Base-by-base conservation (phyloP, 257 asterid species). In the Solanum sitiens region DNA sequence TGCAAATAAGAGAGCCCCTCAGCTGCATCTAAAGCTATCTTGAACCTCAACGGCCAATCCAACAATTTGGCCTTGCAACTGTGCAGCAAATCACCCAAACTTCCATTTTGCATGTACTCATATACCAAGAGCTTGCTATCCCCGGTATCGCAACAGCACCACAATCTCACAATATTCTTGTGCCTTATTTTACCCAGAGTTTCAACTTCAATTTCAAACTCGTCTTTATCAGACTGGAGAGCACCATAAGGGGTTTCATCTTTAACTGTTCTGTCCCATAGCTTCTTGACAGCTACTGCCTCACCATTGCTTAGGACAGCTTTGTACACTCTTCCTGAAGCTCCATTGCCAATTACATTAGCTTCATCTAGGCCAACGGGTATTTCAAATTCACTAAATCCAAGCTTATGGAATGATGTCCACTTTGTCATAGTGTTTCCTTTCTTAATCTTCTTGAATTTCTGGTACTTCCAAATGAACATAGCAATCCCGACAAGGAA, bases 1-100 rank as follows among this genome's bases (percentile, higher is more conserved):
- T 96, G 99, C 93, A 96, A 88, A 86, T 96, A 96, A 4, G 98
- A 95, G 14, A 96, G 91, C 23, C 98, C 99, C 90, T 96, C 97
- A 1, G 98, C 99, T 27, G 98, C 92, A 92, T 95, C 97, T 91
- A 92, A 87, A 2, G 92, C 98, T 44, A 96, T 94, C 89, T 47
- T 91, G 84, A 92, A 93, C 93, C 99, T 93, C 50, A 87, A 91
- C 1, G 91, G 93, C 98, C 98, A 95, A 87, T 93, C 94, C 82
- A 96, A 89, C 85, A 83, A 86, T 56, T 75, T 87, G 20, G 93
- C 88, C 88, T 91, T 91, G 65, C 84, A 80, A 65, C 92, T 76
- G 77, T 94, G 98, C 88, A 96, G 87, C 89, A 93, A 87, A 91
- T 96, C 98, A 2, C 98, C 98, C 88, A 96, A 89, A 90, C 99